phyloP scores from a whole-genome alignment of 805 yeast genomes.

The Citeromyces matritensis region DNA sequence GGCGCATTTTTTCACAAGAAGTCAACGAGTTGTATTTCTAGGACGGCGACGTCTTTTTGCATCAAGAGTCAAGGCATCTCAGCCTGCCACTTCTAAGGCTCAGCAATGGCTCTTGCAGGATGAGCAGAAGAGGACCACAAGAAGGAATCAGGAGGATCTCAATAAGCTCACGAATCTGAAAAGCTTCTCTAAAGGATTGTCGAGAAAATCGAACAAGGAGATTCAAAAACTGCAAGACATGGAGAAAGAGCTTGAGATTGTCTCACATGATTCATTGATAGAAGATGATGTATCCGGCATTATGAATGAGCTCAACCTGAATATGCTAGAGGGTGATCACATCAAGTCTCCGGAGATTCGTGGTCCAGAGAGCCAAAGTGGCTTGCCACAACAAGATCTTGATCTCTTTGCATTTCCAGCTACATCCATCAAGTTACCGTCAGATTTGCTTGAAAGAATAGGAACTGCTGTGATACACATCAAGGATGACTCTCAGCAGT shows the following conservation, averaged over 20 bases:
- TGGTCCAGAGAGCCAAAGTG: not conserved
- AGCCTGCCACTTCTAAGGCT: not conserved
- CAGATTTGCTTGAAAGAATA: not conserved
- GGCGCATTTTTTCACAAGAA: too few relatives aligned
- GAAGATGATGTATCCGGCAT: conserved; percentile 11
- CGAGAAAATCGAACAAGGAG: conserved; percentile 8
- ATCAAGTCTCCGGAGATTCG: conserved; percentile 1
- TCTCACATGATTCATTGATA: conserved; percentile 6
- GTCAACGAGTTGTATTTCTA: too few relatives aligned
- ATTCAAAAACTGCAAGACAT: conserved; percentile 7
- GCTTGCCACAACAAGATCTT: not conserved
- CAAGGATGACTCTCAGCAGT: conserved; percentile 3
- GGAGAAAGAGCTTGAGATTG: conserved; percentile 7
- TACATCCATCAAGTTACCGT: not conserved
- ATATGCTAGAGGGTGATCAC: conserved; percentile 8
- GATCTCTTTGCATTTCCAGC: not conserved
- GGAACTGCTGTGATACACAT: not conserved
- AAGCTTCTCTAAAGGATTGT: conserved; percentile 12
- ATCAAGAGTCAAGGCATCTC: not conserved
- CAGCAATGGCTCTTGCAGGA: conserved; percentile 1
- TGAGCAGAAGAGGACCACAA: not conserved
- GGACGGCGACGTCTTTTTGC: too few relatives aligned
- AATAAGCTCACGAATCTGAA: conserved; percentile 9
- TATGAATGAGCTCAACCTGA: conserved; percentile 11
- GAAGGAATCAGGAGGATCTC: conserved; percentile 1